Base-by-base conservation (phyloP, 164 flowering plant species). In the Aristolochia californica region DNA sequence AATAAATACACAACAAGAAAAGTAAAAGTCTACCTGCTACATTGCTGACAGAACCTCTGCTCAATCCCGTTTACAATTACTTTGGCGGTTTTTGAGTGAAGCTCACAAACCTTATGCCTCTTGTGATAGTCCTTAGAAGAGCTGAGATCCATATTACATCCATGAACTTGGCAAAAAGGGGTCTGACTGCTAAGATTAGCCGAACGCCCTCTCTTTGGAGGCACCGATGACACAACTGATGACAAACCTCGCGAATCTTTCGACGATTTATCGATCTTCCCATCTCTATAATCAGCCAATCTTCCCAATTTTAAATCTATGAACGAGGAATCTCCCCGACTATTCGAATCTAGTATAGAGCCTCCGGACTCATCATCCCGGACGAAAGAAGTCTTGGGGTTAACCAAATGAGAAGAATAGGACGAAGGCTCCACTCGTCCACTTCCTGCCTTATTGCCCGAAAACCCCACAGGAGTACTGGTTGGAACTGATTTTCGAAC, bases 11-110 rank as follows among this genome's bases (percentile, higher is more conserved):
- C n/a, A n/a, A n/a, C n/a, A n/a, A 23, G 0, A 26, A 45, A 9
- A 23, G 43, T 26, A 43, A 30, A 51, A 43, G 48, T 51, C 8
- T 43, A 89, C 97, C 97, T 83, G 77, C 84, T 80, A 64, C 84
- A 80, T 66, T 80, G 81, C 72, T 86, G 97, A 68, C 95, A 86
- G 66, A 89, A 89, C 70, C 97, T 76, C 59, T 89, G 97, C 55
- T 83, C 86, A 20, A 83, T 76, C 24, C 88, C 84, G 53, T 80
- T 83, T 5, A 89, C 93, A 40, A 80, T 76, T 22, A 87, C 97
- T 65, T 75, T 75, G 34, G 88, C 72, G 5, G 91, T 81, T 71
- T 86, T 86, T n/a, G 95, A 80, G 69, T 89, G 97, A 75, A 53
- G 61, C 47, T 84, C 93, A 62, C 97, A 90, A 27, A 90, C 95